Evolutionary conservation across 305 asterid genomes (phyloP), one percentile per base, ranked within the genome.

Genomic region (Solanum chacoense): DNA sequence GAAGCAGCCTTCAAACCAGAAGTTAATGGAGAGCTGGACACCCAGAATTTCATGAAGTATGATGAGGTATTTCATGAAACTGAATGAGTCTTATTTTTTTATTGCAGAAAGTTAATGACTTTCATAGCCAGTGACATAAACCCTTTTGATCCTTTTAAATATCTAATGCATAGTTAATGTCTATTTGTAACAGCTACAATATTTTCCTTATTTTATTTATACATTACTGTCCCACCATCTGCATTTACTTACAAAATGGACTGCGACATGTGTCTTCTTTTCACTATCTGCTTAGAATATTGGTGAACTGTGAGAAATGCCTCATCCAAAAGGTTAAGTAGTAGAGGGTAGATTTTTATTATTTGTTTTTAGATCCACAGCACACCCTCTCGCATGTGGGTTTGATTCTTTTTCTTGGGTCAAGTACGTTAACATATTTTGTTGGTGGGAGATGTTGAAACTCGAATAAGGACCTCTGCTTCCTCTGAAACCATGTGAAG

Each of bases 1-100:
- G 98, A 97, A 91, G 99, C 98, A 35, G 98, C 98, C 89, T 97
- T 94, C 92, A 94, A 93, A 90, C 98, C 98, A 77, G 95, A 93
- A 91, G 96, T 97, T 87, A 94, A 94, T 38, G 98, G 97, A 72
- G 99, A 97, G 93, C 95, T 96, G 92, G 99, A 97, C 90, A 97
- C 98, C 77, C 97, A 93, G 88, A 97, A 97, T 91, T 97, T 96
- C 91, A 93, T 96, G 98, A 96, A 96, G 93, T 94, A 95, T 90
- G 98, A 97, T 74, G 99, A 97, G 84, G 98, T 97, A 94, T 87
- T 85, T 45, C 36, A 89, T 74, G 93, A 76, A 11, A 86, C 78
- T 92, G 85, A 40, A 42, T 88, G 37, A 86, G 77, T 77, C 72
- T 85, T 79, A 26, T 69, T 22, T 89, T 40, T 38, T 90, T 79